Evolutionary conservation across 306 rosid genomes (phyloP).

Genomic region (Trifolium dubium): DNA sequence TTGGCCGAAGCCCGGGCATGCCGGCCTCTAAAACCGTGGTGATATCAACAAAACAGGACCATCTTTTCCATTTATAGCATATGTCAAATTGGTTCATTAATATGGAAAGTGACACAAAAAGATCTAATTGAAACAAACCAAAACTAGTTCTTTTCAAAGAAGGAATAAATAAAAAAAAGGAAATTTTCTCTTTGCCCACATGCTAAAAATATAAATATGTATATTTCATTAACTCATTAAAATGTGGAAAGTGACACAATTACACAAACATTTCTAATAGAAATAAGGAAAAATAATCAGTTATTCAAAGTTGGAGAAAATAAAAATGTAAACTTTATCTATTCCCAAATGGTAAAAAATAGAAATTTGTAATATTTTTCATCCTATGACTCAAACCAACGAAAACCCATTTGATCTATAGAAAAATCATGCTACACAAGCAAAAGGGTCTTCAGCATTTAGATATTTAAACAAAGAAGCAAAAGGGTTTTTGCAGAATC

Average conservation of each 20-base stretch:
- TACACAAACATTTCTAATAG: not conserved
- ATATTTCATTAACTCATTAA: not conserved
- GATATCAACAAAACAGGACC: constrained; percentile 42
- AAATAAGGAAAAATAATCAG: not conserved
- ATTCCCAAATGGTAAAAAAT: constrained; percentile 33
- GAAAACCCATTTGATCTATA: constrained; percentile 22
- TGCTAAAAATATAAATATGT: constrained; percentile 18
- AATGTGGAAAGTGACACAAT: not conserved
- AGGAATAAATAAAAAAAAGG: constrained; percentile 8
- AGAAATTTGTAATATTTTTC: not conserved
- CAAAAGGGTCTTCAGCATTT: constrained; percentile 34
- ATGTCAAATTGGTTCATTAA: constrained; percentile 39
- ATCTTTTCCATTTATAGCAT: constrained; percentile 43
- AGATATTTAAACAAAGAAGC: not conserved
- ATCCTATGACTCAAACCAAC: constrained; percentile 20
- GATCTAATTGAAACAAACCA: not conserved
- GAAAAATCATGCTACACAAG: constrained; percentile 18
- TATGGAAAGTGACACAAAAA: not conserved
- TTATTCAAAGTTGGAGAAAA: not conserved
- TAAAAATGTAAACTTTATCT: constrained; percentile 23
- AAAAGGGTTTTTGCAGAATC: constrained; percentile 5
- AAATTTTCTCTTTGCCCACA: constrained; percentile 15
- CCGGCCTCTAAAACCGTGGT: not conserved
- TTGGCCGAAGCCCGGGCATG: no score
- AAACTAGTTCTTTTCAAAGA: not conserved